Conservation (phyloP, 2,329 filamentous ascomycete genomes). For the Kalmusia sp. region DNA sequence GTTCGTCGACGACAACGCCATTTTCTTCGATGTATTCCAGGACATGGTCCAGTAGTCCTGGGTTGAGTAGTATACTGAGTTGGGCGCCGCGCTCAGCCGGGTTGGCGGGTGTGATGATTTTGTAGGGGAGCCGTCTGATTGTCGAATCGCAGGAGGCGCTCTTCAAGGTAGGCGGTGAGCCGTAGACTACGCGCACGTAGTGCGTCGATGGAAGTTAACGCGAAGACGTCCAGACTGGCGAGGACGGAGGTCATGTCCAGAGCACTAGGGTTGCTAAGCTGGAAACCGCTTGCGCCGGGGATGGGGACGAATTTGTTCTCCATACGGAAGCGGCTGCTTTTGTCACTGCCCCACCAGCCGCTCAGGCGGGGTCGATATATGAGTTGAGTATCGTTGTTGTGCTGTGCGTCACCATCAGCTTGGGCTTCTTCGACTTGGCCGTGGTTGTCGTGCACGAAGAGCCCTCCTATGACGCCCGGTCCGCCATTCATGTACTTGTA, state of each 20-base stretch:
- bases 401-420: conserved; percentile 28
- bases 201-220: conserved; percentile 71
- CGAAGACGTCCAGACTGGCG: conserved; percentile 77
- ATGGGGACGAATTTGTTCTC: conserved; percentile 80
- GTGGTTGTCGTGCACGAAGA: conserved; percentile 81
- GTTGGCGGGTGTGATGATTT: conserved; percentile 73
- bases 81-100: conserved; percentile 77
- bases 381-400: conserved; percentile 37
- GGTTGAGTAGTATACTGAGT: conserved; percentile 73
- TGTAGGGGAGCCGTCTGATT: conserved; percentile 45
- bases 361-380: conserved; percentile 71
- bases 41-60: conserved; percentile 74
- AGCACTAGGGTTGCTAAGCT: conserved; percentile 83
- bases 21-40: conserved; percentile 68
- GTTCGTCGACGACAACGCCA: conserved; percentile 80
- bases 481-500: conserved; percentile 95
- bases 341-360: conserved; percentile 90
- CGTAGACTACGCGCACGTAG: conserved; percentile 75
- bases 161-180: conserved; percentile 79
- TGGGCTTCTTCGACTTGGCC: conserved; percentile 57
- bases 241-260: conserved; percentile 78
- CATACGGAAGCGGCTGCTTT: conserved; percentile 81
- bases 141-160: conserved; percentile 37
- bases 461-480: conserved; percentile 79
- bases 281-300: conserved; percentile 79